Evolutionary conservation across 805 yeast species (phyloP).

Genomic region (Yarrowia bubula): DNA sequence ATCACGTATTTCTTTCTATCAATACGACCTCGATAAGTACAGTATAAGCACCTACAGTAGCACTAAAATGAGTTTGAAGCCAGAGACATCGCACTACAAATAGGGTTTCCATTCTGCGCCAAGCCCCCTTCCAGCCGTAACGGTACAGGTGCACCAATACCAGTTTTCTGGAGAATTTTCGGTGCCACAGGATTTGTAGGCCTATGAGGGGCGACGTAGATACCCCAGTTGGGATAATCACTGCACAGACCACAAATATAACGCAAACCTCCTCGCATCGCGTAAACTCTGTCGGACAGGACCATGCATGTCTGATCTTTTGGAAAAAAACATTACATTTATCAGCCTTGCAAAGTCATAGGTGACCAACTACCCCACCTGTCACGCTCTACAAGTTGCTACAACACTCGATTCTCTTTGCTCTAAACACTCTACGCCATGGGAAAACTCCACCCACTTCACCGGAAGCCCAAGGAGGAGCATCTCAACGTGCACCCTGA

Average conservation of each 20-base stretch:
- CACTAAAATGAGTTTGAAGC: neutral
- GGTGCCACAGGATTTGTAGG: too few species aligned
- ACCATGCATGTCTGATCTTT: constrained; percentile 14
- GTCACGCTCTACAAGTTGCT: neutral
- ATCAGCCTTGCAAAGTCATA: constrained; percentile 4
- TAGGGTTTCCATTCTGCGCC: constrained; percentile 15
- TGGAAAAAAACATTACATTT: constrained; percentile 3
- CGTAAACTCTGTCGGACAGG: constrained; percentile 18
- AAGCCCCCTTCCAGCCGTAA: constrained; percentile 3
- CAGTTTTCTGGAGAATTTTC: neutral
- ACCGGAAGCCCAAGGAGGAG: constrained; percentile 21
- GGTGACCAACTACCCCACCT: neutral
- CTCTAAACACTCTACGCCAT: neutral
- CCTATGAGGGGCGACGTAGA: too few species aligned
- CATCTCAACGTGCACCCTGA: constrained; percentile 3
- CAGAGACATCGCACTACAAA: constrained; percentile 11
- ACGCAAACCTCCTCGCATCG: neutral
- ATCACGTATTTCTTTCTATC: too few species aligned
- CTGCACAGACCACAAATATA: neutral
- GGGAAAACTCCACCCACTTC: constrained; percentile 22
- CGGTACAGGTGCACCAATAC: constrained; percentile 9
- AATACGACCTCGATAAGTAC: neutral
- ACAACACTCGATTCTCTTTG: neutral
- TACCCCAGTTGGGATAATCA: too few species aligned
- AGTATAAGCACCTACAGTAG: neutral